A percentile compares a stretch with the other conserved stretches of the same genome.
Evolutionary conservation across 108 stramenopile species (phyloP).

Genomic region (Pseudonitzschia multistriata): DNA sequence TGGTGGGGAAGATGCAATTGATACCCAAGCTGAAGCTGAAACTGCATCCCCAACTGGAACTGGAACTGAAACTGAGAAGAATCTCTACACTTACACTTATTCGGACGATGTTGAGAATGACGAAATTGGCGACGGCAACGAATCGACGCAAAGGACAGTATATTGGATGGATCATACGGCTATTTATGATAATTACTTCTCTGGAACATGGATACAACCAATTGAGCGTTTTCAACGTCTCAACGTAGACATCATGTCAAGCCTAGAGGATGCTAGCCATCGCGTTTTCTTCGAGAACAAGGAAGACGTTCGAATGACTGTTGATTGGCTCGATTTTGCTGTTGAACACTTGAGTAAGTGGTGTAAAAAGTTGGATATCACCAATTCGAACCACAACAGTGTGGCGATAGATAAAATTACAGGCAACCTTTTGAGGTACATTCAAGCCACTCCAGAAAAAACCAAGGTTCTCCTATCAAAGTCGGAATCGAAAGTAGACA

Average conservation of each 20-base stretch:
- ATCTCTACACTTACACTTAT: not conserved
- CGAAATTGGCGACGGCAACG: not conserved
- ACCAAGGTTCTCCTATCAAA: not conserved
- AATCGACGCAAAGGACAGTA: not conserved
- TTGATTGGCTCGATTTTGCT: slow-evolving; percentile 55
- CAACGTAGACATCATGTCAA: not conserved
- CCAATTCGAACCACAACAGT: not conserved
- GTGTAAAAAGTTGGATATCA: slow-evolving; percentile 25
- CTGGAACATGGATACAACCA: slow-evolving; percentile 3
- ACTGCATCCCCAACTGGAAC: not conserved
- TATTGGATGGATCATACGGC: slow-evolving; percentile 1
- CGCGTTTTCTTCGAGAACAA: not conserved
- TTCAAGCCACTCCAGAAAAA: slow-evolving; percentile 3
- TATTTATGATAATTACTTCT: not conserved
- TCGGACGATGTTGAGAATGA: not conserved
- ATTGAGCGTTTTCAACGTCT: not conserved
- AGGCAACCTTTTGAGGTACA: slow-evolving; percentile 17
- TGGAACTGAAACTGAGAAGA: not conserved
- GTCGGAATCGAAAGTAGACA: not conserved
- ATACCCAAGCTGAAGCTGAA: not conserved
- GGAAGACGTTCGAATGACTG: slow-evolving; percentile 33
- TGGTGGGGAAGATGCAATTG: not conserved
- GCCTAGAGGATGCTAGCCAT: slow-evolving; percentile 5
- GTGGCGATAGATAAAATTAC: slow-evolving; percentile 2
- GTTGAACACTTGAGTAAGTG: slow-evolving; percentile 58